Percentiles rank a stretch among this genome's conserved stretches.
Evolutionary conservation across 306 rosid genomes (phyloP).

Genomic region (Prunus mongolica): DNA sequence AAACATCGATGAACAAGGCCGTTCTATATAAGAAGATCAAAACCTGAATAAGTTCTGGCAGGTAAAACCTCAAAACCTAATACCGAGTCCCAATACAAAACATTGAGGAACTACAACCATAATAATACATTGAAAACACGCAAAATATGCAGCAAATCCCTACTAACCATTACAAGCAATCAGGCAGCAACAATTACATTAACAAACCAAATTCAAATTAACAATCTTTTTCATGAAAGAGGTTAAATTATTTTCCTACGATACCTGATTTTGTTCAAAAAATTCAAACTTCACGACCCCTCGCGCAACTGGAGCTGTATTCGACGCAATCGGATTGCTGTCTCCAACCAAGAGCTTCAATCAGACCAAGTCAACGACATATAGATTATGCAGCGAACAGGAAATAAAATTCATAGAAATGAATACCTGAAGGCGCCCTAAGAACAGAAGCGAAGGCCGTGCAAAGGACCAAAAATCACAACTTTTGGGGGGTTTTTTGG

Average conservation of each 20-base stretch:
- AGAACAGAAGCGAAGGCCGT: not conserved
- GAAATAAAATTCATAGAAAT: not conserved
- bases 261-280: conserved; percentile 18
- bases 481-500: not conserved
- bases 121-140: not conserved
- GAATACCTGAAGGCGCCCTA: not conserved
- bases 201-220: not conserved
- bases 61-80: conserved; percentile 1
- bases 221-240: not conserved
- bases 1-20: not conserved
- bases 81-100: not conserved
- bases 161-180: not conserved
- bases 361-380: not conserved
- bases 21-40: conserved; percentile 13
- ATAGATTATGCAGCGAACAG: not conserved
- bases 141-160: not conserved
- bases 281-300: not conserved
- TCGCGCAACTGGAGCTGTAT: conserved; percentile 1
- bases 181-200: not conserved
- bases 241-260: not conserved
- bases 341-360: not conserved
- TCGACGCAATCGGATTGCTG: conserved; percentile 20
- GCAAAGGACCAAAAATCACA: not conserved
- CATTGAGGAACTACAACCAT: not conserved
- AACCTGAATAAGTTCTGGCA: conserved; percentile 13